A percentile compares a stretch with the other conserved stretches of the same genome.
These are phyloP conservation scores for Spatholobus suberectus DNA, from an alignment of 306 rosid species.

Conservation along the genomic window DNA sequence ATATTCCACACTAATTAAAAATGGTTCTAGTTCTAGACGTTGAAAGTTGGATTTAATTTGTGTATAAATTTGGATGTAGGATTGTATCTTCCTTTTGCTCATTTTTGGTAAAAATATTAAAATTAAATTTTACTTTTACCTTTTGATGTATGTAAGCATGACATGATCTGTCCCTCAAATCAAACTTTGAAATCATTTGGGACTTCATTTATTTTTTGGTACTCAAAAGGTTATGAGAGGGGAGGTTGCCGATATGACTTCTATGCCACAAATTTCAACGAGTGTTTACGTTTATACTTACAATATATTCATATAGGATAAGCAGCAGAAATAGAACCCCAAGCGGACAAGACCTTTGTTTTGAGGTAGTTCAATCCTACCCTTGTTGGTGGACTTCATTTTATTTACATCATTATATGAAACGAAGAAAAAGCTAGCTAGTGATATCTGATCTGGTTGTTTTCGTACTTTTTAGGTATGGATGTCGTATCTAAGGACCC, in stretches of 20 bases:
- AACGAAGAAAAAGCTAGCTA: neutral
- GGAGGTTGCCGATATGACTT: neutral
- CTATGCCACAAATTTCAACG: neutral
- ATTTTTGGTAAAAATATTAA: neutral
- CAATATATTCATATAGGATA: neutral
- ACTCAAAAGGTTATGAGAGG: neutral
- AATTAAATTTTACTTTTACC: neutral
- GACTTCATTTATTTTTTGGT: neutral
- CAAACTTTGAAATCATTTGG: neutral
- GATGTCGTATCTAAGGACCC: conserved; percentile 26
- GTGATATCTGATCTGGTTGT: conserved; percentile 15
- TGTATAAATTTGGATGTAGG: neutral
- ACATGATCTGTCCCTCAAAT: neutral
- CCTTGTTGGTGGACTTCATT: neutral
- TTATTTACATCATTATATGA: neutral
- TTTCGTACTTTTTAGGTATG: conserved; percentile 30
- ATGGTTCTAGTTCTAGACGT: neutral
- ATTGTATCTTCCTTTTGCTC: neutral
- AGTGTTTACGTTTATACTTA: neutral
- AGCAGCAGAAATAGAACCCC: neutral
- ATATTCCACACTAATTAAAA: neutral
- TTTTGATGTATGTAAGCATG: neutral
- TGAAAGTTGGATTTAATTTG: neutral
- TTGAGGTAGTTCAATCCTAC: neutral
- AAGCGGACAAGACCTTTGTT: neutral